phyloP scores from a whole-genome alignment of 495 filamentous ascomycete genomes.

The Annulohypoxylon bovei region DNA sequence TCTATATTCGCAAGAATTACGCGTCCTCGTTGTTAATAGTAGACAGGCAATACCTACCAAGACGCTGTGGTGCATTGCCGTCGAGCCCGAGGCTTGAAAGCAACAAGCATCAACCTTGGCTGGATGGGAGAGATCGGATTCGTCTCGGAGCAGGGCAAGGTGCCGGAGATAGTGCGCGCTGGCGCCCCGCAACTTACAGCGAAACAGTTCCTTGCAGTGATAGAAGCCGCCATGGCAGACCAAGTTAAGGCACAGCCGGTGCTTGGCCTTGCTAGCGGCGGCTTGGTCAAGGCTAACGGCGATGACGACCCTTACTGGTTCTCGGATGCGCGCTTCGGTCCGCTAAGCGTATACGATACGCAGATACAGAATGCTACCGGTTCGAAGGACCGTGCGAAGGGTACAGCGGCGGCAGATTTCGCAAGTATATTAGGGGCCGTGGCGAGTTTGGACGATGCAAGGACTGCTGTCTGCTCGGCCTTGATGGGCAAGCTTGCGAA shows the following conservation, averaged over 20 bases:
- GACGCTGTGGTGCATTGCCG: conserved; percentile 57
- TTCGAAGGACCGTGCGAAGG: conserved; percentile 17
- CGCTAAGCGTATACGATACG: conserved; percentile 51
- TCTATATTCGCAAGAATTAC: conserved; percentile 54
- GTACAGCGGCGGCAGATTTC: conserved; percentile 30
- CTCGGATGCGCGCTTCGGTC: conserved; percentile 54
- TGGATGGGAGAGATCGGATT: conserved; percentile 50
- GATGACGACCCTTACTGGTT: conserved; percentile 57
- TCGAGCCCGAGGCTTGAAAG: conserved; percentile 46
- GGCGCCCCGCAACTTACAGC: conserved; percentile 40
- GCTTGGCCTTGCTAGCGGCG: conserved; percentile 44
- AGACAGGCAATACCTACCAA: conserved; percentile 60
- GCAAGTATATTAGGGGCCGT: conserved; percentile 33
- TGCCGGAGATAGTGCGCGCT: conserved; percentile 41
- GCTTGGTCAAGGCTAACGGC: conserved; percentile 44
- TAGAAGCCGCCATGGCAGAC: conserved; percentile 38
- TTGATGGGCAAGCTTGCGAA: conserved; percentile 45
- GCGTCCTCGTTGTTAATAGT: conserved; percentile 47
- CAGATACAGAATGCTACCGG: conserved; percentile 25
- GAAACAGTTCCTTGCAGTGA: conserved; percentile 34
- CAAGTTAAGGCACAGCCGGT: conserved; percentile 40
- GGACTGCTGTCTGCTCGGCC: conserved; percentile 36
- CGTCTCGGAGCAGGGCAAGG: conserved; percentile 42
- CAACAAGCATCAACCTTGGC: conserved; percentile 59
- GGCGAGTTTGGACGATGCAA: conserved; percentile 32